These are phyloP conservation scores for Dacryopinax spathularia DNA, from an alignment of 768 basidiomycete species.

Conservation along the genomic window DNA sequence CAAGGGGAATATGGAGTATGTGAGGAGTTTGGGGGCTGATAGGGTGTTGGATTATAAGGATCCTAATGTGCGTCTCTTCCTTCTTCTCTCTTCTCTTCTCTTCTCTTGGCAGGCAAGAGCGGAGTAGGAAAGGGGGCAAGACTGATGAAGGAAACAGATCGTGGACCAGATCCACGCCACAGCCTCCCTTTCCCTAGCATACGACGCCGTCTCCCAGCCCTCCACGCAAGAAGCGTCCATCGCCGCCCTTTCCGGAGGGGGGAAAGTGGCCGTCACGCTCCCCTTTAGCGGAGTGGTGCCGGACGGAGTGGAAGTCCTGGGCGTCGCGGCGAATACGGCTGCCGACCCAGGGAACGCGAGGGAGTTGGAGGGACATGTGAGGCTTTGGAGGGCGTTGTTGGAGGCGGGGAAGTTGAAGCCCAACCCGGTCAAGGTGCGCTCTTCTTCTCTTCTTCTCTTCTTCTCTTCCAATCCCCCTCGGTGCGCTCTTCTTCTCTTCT, in stretches of 20 bases:
- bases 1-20: constrained; percentile 26
- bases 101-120: neutral
- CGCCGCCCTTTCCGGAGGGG: constrained; percentile 3
- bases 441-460: too few species aligned
- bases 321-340: neutral
- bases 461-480: too few species aligned
- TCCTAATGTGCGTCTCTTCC: neutral
- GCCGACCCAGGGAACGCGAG: neutral
- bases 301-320: constrained; percentile 1
- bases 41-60: constrained; percentile 31
- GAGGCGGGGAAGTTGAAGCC: neutral
- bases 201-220: constrained; percentile 13
- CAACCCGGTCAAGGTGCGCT: neutral
- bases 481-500: too few species aligned
- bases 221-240: constrained; percentile 9
- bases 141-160: neutral
- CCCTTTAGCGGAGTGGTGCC: neutral
- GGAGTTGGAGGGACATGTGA: neutral
- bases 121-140: neutral
- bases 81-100: neutral
- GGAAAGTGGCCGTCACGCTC: constrained; percentile 4
- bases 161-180: constrained; percentile 8
- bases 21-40: constrained; percentile 30
- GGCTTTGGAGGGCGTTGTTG: neutral
- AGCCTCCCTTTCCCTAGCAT: constrained; percentile 11